Evolutionary conservation across 2,329 filamentous ascomycete genomes (phyloP).

Genomic region (Didymella pinodella): DNA sequence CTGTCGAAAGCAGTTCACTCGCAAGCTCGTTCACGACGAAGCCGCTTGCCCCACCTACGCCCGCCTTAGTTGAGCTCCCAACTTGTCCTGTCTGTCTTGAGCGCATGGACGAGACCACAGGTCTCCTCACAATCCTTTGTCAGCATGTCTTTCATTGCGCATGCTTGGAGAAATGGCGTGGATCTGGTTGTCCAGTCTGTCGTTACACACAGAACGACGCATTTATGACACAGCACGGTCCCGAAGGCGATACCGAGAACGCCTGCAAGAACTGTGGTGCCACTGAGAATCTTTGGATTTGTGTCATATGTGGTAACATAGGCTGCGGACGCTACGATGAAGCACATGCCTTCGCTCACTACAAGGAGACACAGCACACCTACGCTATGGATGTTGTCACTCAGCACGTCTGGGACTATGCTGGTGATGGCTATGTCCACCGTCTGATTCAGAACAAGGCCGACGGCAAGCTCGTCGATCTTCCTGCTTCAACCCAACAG

Average conservation of each 20-base stretch:
- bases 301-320: constrained; percentile 88
- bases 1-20: constrained; percentile 36
- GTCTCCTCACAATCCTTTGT: constrained; percentile 92
- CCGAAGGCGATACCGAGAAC: constrained; percentile 63
- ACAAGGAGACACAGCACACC: constrained; percentile 86
- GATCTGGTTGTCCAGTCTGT: constrained; percentile 92
- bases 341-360: constrained; percentile 92
- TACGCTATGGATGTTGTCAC: constrained; percentile 93
- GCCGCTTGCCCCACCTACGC: constrained; percentile 76
- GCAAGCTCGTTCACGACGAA: constrained; percentile 63
- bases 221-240: constrained; percentile 38
- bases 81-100: constrained; percentile 97
- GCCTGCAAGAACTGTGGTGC: constrained; percentile 84
- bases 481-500: constrained; percentile 65
- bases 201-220: constrained; percentile 78
- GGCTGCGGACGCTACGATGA: constrained; percentile 95
- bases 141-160: constrained; percentile 98
- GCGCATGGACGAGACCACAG: constrained; percentile 97
- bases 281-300: constrained; percentile 89
- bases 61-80: constrained; percentile 86
- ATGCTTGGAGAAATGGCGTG: constrained; percentile 95
- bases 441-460: constrained; percentile 92
- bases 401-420: constrained; percentile 98
- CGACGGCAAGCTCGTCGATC: constrained; percentile 88
- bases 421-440: constrained; percentile 94